Conservation (phyloP, 2,329 filamentous ascomycete genomes). For the Trichoderma sp. region DNA sequence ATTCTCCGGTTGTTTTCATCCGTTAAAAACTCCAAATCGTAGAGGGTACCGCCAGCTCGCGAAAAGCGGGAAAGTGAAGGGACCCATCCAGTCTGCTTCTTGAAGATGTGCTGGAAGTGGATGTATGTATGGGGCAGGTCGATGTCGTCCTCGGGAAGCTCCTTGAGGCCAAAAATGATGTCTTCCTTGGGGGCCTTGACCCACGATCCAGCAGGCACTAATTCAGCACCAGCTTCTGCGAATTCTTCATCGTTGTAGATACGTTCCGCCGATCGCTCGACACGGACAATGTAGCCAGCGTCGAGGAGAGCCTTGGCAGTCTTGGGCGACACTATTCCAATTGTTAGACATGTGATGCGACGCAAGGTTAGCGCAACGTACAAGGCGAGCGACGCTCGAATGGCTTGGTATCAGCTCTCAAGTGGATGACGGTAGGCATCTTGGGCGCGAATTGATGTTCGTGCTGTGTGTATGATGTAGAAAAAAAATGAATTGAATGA, state of each 20-base stretch:
- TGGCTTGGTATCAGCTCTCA: background rate
- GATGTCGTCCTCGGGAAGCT: background rate
- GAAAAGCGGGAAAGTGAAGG: background rate
- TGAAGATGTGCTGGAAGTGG: conserved; percentile 3
- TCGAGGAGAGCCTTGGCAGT: conserved; percentile 51
- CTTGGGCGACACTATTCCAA: conserved; percentile 22
- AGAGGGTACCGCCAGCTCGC: background rate
- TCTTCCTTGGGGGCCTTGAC: conserved; percentile 49
- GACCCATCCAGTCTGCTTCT: background rate
- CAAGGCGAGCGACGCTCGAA: background rate
- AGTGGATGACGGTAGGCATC: background rate
- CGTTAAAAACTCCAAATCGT: background rate
- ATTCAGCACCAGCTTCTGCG: conserved; percentile 57
- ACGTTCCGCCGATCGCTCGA: conserved; percentile 64
- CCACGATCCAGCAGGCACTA: conserved; percentile 42
- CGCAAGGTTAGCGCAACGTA: background rate
- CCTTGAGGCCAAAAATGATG: conserved; percentile 67
- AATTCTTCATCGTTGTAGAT: conserved; percentile 64
- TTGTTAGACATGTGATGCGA: background rate
- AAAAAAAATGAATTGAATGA: background rate
- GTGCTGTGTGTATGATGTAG: background rate
- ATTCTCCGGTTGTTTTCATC: background rate
- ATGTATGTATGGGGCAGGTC: conserved; percentile 1
- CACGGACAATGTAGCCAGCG: conserved; percentile 65
- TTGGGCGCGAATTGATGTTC: background rate